Conservation (phyloP, 352 stramenopile species). For the Halophytophthora polymorphica region DNA sequence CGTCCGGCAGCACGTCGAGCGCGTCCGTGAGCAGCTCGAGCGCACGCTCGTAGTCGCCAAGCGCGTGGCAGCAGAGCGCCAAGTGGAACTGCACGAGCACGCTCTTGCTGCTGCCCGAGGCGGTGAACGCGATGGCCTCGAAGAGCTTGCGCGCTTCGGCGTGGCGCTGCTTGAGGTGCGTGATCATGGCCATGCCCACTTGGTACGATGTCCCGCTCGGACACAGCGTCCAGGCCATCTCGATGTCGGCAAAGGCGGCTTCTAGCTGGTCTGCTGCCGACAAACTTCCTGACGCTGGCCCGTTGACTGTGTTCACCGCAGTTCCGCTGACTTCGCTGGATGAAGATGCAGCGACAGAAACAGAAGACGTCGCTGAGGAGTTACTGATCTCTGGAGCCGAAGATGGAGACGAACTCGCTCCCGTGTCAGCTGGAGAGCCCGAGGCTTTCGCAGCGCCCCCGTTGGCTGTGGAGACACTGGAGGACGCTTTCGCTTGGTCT, state of each 20-base stretch:
- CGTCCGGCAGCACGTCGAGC: constrained; percentile 46
- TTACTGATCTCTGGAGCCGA: constrained; percentile 10
- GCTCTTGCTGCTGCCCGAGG: constrained; percentile 28
- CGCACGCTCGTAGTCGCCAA: constrained; percentile 40
- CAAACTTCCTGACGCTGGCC: constrained; percentile 15
- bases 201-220: constrained; percentile 45
- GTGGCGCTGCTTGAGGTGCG: constrained; percentile 54
- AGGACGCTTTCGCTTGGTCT: constrained; percentile 20
- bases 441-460: background rate
- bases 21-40: constrained; percentile 48
- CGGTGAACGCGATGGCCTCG: constrained; percentile 17
- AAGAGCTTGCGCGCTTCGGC: constrained; percentile 39
- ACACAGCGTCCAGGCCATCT: constrained; percentile 67
- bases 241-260: constrained; percentile 68
- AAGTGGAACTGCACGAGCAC: constrained; percentile 65
- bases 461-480: constrained; percentile 1
- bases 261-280: constrained; percentile 52
- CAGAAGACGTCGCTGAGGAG: constrained; percentile 4
- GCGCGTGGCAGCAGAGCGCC: constrained; percentile 52
- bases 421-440: background rate
- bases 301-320: constrained; percentile 1
- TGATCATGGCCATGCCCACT: constrained; percentile 75
- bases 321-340: constrained; percentile 18
- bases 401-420: background rate
- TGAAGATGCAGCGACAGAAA: constrained; percentile 14